Percentiles rank a stretch among this genome's conserved stretches.
phyloP scores from a whole-genome alignment of 177 flowering plant genomes.

The Telopea speciosissima region DNA sequence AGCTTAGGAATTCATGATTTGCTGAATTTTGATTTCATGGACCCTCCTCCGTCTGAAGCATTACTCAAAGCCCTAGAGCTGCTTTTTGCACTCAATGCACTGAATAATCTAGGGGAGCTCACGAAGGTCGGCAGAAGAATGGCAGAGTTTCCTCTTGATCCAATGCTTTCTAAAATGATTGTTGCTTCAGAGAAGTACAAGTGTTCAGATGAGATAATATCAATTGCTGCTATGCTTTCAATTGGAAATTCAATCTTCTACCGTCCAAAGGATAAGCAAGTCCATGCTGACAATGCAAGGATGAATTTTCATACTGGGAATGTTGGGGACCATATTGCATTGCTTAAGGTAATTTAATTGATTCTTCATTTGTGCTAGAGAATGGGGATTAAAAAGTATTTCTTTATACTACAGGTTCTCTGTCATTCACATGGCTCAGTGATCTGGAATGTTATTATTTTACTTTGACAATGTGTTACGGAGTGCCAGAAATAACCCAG shows the following conservation, averaged over 20 bases:
- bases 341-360: conserved; percentile 58
- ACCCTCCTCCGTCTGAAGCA: conserved; percentile 92
- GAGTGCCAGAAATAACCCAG: no score
- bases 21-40: conserved; percentile 88
- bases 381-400: no score
- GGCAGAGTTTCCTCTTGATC: conserved; percentile 97
- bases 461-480: no score
- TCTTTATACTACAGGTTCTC: no score
- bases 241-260: conserved; percentile 90
- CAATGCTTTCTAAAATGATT: conserved; percentile 93
- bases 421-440: no score
- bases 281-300: conserved; percentile 96
- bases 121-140: conserved; percentile 88
- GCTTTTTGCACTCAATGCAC: conserved; percentile 78
- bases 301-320: conserved; percentile 87
- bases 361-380: no score
- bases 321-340: conserved; percentile 92
- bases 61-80: conserved; percentile 81
- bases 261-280: conserved; percentile 96
- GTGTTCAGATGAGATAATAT: conserved; percentile 90
- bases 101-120: conserved; percentile 81
- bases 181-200: conserved; percentile 83
- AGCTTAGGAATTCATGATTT: conserved; percentile 93
- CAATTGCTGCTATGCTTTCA: conserved; percentile 95
- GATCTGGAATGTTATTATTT: no score